Conservation (phyloP, 2,329 filamentous ascomycete genomes). For the Cercospora berteroae region DNA sequence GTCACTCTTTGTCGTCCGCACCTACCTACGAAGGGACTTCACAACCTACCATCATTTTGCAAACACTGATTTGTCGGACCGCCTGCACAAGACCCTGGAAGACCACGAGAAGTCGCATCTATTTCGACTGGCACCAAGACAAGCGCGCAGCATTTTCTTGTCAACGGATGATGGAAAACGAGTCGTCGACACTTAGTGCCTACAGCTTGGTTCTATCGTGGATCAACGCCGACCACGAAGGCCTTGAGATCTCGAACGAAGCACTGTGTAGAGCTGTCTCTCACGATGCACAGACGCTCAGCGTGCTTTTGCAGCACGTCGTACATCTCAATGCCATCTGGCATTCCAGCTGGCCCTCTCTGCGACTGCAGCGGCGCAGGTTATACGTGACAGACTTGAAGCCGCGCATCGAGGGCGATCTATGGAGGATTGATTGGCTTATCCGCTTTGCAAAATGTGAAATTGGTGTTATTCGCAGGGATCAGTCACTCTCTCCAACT, state of each 20-base stretch:
- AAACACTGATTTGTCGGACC: not conserved
- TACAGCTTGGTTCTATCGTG: conserved; percentile 13
- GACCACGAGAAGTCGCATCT: not conserved
- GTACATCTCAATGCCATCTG: conserved; percentile 11
- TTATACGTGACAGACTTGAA: conserved; percentile 15
- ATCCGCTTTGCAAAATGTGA: conserved; percentile 12
- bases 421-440: conserved; percentile 9
- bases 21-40: not conserved
- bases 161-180: not conserved
- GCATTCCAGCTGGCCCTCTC: conserved; percentile 16
- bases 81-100: not conserved
- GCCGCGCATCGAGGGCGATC: conserved; percentile 7
- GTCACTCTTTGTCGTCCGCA: not conserved
- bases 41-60: not conserved
- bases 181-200: conserved; percentile 9
- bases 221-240: conserved; percentile 2
- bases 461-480: conserved; percentile 5
- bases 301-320: conserved; percentile 15
- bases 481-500: not conserved
- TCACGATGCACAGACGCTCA: conserved; percentile 13
- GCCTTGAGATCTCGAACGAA: conserved; percentile 10
- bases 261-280: conserved; percentile 13
- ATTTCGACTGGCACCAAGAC: not conserved
- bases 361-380: conserved; percentile 10
- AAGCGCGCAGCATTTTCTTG: not conserved